Evolutionary conservation across 768 basidiomycete genomes (phyloP).

Genomic region (Suillus brevipes): DNA sequence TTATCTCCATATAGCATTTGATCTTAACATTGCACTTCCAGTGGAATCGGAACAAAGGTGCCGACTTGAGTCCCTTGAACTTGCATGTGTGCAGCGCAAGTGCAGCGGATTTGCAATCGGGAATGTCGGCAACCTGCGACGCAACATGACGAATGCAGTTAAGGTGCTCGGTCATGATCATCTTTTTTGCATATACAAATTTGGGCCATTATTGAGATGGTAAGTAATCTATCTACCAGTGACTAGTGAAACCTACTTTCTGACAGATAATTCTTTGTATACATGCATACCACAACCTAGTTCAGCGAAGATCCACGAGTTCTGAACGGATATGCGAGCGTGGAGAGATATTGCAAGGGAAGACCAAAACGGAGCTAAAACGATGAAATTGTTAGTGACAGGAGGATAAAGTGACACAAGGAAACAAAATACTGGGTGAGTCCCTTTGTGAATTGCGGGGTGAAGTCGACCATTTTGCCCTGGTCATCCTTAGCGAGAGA

Average conservation of each 20-base stretch:
- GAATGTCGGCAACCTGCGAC: too few relatives aligned
- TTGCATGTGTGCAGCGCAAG: too few relatives aligned
- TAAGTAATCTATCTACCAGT: too few relatives aligned
- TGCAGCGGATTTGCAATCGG: too few relatives aligned
- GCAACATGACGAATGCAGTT: too few relatives aligned
- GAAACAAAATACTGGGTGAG: background rate
- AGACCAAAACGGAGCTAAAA: background rate
- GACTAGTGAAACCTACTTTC: background rate
- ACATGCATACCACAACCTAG: background rate
- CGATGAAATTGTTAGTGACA: background rate
- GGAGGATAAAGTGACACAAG: background rate
- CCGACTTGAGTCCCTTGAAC: too few relatives aligned
- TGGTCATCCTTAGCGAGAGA: slow-evolving; percentile 5
- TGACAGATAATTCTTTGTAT: background rate
- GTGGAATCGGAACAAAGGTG: too few relatives aligned
- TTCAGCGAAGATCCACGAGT: background rate
- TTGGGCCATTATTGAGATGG: too few relatives aligned
- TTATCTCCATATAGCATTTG: too few relatives aligned
- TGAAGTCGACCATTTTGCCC: slow-evolving; percentile 6
- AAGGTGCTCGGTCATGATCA: too few relatives aligned
- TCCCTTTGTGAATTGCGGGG: slow-evolving; percentile 5
- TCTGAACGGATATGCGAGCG: background rate
- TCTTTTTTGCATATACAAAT: too few relatives aligned
- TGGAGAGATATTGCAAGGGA: slow-evolving; percentile 2
- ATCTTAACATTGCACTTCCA: too few relatives aligned